Percentiles rank a stretch among this genome's conserved stretches.
These are phyloP conservation scores for Chaetoceros muelleri DNA, from an alignment of 108 stramenopile species.

Conservation along the genomic window DNA sequence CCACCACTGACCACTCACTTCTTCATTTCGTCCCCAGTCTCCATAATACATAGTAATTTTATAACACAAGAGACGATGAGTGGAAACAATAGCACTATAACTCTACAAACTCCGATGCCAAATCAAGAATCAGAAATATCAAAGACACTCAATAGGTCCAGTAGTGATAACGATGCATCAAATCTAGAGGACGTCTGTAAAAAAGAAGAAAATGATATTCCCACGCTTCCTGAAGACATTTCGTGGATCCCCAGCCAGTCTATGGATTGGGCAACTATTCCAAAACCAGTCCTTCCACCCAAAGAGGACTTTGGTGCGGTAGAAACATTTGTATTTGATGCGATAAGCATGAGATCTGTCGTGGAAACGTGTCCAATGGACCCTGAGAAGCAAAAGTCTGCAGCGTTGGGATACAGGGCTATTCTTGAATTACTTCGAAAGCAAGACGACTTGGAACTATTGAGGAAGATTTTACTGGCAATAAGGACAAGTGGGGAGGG, in stretches of 20 bases:
- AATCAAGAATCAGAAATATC: too few species aligned
- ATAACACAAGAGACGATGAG: too few species aligned
- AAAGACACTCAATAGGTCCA: too few species aligned
- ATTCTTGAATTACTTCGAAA: conserved; percentile 29
- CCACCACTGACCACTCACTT: too few species aligned
- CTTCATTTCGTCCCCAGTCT: too few species aligned
- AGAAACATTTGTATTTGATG: conserved; percentile 36
- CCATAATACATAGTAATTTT: too few species aligned
- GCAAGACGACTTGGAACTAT: conserved; percentile 24
- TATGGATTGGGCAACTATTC: conserved; percentile 9
- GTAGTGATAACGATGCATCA: too few species aligned
- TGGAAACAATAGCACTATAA: too few species aligned
- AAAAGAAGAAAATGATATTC: too few species aligned
- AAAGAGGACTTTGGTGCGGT: conserved; percentile 25
- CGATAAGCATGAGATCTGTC: conserved; percentile 16
- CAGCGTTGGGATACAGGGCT: conserved; percentile 12
- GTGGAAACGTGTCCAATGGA: conserved; percentile 15
- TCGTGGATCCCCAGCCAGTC: not conserved
- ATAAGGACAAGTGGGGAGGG: conserved; percentile 41
- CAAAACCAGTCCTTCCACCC: conserved; percentile 28
- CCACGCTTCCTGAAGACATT: too few species aligned
- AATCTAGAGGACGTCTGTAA: too few species aligned
- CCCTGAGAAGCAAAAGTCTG: not conserved
- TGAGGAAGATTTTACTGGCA: conserved; percentile 29
- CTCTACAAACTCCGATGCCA: too few species aligned